Evolutionary conservation across 805 yeast genomes (phyloP).

Genomic region (Saccharomycopsis oosterbeekiorum): DNA sequence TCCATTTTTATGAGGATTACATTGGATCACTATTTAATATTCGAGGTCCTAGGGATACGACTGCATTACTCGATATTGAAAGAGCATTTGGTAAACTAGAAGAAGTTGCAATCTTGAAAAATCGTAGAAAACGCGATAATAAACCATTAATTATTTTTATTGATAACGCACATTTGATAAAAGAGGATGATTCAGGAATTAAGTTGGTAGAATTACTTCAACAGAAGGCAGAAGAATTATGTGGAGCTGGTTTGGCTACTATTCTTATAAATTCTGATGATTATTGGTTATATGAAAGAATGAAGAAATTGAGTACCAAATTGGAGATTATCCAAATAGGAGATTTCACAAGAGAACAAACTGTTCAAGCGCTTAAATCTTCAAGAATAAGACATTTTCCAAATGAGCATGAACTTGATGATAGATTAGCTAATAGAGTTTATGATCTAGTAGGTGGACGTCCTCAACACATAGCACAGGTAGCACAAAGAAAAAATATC

Average conservation of each 20-base stretch:
- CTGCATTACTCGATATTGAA: constrained; percentile 73
- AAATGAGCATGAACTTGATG: constrained; percentile 30
- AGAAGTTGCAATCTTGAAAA: constrained; percentile 51
- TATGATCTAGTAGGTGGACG: constrained; percentile 74
- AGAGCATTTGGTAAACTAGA: constrained; percentile 72
- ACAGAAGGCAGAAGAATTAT: constrained; percentile 70
- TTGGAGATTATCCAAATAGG: constrained; percentile 61
- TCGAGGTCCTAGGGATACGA: constrained; percentile 77
- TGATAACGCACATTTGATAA: constrained; percentile 65
- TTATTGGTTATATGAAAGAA: constrained; percentile 76
- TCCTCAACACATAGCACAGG: constrained; percentile 72
- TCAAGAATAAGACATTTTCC: constrained; percentile 36
- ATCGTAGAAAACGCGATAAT: constrained; percentile 28
- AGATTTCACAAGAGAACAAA: constrained; percentile 47
- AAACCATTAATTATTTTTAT: constrained; percentile 61
- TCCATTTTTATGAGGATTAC: constrained; percentile 69
- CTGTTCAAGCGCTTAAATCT: constrained; percentile 43
- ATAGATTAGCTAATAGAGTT: constrained; percentile 38
- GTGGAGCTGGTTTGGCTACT: constrained; percentile 64
- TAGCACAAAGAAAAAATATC: constrained; percentile 48
- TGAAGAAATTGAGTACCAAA: constrained; percentile 62
- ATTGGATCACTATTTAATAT: constrained; percentile 74
- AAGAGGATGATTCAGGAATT: constrained; percentile 64
- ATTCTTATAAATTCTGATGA: constrained; percentile 67
- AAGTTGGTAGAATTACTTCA: constrained; percentile 66